Base-by-base conservation (phyloP, 2,329 filamentous ascomycete species). In the Ramularia collo-cygni region DNA sequence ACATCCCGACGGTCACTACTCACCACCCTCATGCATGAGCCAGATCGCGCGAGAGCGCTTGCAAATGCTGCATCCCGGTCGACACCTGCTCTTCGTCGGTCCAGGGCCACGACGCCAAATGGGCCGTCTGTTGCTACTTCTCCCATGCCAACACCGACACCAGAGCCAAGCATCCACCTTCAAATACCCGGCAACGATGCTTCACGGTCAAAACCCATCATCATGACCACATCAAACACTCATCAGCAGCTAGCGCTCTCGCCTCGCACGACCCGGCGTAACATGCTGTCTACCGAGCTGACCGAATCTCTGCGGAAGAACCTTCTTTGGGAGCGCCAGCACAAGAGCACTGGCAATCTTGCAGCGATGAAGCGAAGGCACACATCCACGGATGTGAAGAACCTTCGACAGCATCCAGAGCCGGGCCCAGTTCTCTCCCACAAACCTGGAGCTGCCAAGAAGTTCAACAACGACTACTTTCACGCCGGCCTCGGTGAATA, bases 261-360 rank as follows among this genome's bases (percentile, higher is more conserved):
- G 4, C 92, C 92, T 3, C 79, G 88, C 42, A 95, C 90, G 0
- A 95, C 89, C 0, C 79, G 92, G 37, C 79, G 89, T 45, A 93
- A 95, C 64, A 98, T 98, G 92, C 75, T 98, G 41, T 83, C 86
- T 7, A 93, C 86, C 0, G 92, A 98, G 67, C 71, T 98, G 39
- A 95, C 90, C 2, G 88, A 95, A 61, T 94, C 87, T 15, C 79
- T 98, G 3, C 80, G 92, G 15, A 85, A 88, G 53, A 85, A 95
- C 55, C 79, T 98, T 12, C 76, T 96, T 12, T 94, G 87, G 85
- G 92, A 98, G 63, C 83, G 92, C 37, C 87, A 94, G 59, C 90
- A 96, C 60, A 94, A 92, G 74, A 87, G 86, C 43, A 83, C 85
- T 24, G 90, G 87, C 6, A 85, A 82, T 55, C 89, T 90, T 49